These are phyloP conservation scores for Backusella macrospora DNA, from an alignment of 192 early-diverging fungal genomes.

Conservation along the genomic window DNA sequence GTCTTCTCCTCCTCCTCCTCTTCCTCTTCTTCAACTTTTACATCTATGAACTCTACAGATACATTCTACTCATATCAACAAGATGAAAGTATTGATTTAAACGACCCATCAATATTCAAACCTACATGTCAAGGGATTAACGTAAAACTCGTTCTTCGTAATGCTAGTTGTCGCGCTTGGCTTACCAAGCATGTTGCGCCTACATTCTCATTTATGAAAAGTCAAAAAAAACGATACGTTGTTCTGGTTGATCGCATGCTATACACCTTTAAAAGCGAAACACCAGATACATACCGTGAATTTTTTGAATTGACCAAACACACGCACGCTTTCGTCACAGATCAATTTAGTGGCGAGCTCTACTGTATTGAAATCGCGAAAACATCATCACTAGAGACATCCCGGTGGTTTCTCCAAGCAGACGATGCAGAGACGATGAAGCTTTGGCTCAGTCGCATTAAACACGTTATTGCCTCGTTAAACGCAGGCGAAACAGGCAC, in stretches of 20 bases:
- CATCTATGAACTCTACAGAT: slow-evolving; percentile 1
- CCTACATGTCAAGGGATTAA: neutral
- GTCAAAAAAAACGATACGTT: slow-evolving; percentile 27
- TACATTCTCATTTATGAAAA: slow-evolving; percentile 26
- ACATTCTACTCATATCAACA: neutral
- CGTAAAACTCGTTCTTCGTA: neutral
- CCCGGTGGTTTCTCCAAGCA: slow-evolving; percentile 32
- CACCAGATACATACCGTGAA: slow-evolving; percentile 22
- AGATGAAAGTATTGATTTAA: neutral
- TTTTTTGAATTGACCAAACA: slow-evolving; percentile 26
- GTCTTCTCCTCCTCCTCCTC: slow-evolving; percentile 1
- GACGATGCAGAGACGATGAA: slow-evolving; percentile 23
- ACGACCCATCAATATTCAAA: neutral
- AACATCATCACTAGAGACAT: slow-evolving; percentile 1
- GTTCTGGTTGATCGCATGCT: slow-evolving; percentile 26
- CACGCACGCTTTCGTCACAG: slow-evolving; percentile 34
- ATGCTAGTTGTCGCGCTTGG: slow-evolving; percentile 22
- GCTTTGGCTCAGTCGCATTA: slow-evolving; percentile 26
- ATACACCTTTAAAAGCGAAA: slow-evolving; percentile 29
- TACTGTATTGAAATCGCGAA: neutral
- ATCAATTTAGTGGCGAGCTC: slow-evolving; percentile 20
- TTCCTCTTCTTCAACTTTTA: neutral
- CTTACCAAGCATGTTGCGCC: slow-evolving; percentile 30
- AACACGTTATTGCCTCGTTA: slow-evolving; percentile 22
- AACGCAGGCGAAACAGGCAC: neutral